Conservation (phyloP, 768 basidiomycete genomes). For the Boletus fagicola region DNA sequence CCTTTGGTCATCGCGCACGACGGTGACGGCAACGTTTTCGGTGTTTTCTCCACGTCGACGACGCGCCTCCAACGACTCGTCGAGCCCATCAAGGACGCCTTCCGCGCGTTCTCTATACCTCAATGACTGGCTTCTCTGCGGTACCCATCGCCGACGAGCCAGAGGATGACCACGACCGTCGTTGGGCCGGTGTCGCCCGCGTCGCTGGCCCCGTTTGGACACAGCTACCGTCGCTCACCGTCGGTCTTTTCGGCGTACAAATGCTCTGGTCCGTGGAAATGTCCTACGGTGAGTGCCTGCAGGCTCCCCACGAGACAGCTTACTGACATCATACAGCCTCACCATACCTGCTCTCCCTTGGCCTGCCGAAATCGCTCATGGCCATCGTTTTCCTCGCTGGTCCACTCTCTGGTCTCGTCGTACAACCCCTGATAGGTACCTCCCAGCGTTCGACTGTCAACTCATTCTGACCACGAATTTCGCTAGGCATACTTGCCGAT, state of each 20-base stretch:
- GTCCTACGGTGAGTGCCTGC: conserved; percentile 63
- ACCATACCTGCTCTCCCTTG: conserved; percentile 87
- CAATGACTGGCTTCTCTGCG: conserved; percentile 53
- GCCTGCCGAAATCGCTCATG: conserved; percentile 82
- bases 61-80: neutral
- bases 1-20: neutral
- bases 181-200: conserved; percentile 52
- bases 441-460: neutral
- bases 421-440: conserved; percentile 84
- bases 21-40: neutral
- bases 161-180: conserved; percentile 34
- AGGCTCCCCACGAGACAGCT: neutral
- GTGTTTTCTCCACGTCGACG: neutral
- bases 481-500: conserved; percentile 68
- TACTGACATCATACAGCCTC: conserved; percentile 45
- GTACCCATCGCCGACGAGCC: conserved; percentile 47
- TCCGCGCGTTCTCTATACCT: neutral
- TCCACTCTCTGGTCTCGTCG: conserved; percentile 83
- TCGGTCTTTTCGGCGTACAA: conserved; percentile 81
- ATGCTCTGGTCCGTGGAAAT: conserved; percentile 95
- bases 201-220: conserved; percentile 69
- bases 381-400: conserved; percentile 92
- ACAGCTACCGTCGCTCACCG: conserved; percentile 66
- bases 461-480: neutral
- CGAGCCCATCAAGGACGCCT: neutral